A percentile compares a stretch with the other conserved stretches of the same genome.
These are phyloP conservation scores for Boletus edulis DNA, from an alignment of 768 basidiomycete species.

Conservation along the genomic window DNA sequence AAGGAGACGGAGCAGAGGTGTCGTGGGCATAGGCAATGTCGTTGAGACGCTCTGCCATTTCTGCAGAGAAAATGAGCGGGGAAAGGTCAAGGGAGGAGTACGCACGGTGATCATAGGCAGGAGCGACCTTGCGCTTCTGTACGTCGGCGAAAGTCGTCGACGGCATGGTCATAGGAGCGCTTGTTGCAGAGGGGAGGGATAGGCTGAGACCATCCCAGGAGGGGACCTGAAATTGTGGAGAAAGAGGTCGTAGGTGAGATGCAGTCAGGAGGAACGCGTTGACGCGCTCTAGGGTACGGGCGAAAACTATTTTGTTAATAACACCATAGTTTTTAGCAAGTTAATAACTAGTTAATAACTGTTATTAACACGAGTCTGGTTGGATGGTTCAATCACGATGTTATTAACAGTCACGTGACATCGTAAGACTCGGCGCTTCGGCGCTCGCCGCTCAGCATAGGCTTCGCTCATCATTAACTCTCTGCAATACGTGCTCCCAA, in stretches of 20 bases:
- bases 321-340: too few relatives aligned
- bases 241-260: constrained; percentile 47
- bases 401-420: too few relatives aligned
- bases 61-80: constrained; percentile 36
- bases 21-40: constrained; percentile 45
- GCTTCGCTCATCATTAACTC: too few relatives aligned
- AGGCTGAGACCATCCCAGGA: constrained; percentile 51
- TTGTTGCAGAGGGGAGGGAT: constrained; percentile 50
- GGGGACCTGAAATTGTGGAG: constrained; percentile 48
- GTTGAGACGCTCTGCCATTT: constrained; percentile 84
- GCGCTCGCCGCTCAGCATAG: too few relatives aligned
- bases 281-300: constrained; percentile 21
- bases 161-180: constrained; percentile 63
- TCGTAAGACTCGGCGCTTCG: too few relatives aligned
- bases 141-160: constrained; percentile 87
- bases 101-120: constrained; percentile 86
- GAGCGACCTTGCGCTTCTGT: constrained; percentile 85
- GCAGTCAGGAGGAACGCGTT: constrained; percentile 44
- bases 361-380: too few relatives aligned
- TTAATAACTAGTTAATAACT: too few relatives aligned
- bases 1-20: constrained; percentile 75
- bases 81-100: constrained; percentile 18
- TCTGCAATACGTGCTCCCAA: too few relatives aligned
- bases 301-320: too few relatives aligned
- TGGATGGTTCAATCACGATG: too few relatives aligned